Conservation (phyloP, 805 yeast species). For the Starmerella bacillaris region DNA sequence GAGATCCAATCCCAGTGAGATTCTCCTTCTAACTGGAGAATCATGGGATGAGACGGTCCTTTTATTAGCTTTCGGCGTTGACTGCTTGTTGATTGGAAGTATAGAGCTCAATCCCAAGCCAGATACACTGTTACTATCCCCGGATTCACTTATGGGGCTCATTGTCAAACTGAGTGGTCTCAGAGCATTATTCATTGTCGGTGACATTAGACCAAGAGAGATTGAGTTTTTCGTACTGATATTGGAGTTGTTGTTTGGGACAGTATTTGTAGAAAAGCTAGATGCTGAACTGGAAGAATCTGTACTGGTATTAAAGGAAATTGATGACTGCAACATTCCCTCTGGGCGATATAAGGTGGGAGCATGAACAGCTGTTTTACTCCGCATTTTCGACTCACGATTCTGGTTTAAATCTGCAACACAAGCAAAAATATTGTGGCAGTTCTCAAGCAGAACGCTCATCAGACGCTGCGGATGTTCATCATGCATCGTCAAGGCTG, state of each 20-base stretch:
- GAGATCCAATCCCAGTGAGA: no score
- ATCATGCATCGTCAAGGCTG: slow-evolving; percentile 18
- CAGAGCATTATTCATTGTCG: neutral
- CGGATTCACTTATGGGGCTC: neutral
- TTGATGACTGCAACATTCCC: no score
- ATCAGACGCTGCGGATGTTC: slow-evolving; percentile 19
- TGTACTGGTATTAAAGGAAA: no score
- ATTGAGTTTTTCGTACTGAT: no score
- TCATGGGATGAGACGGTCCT: neutral
- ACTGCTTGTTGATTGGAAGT: neutral
- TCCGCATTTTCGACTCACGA: no score
- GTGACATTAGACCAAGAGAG: no score
- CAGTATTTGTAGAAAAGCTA: no score
- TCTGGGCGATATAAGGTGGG: no score
- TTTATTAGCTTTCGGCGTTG: neutral
- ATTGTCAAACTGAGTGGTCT: neutral
- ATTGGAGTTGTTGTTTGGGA: no score
- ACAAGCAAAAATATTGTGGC: slow-evolving; percentile 14
- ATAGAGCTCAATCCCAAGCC: neutral
- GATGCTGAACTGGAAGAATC: no score
- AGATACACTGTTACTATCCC: neutral
- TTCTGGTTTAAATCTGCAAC: neutral
- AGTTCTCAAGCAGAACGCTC: slow-evolving; percentile 15
- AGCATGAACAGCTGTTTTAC: no score
- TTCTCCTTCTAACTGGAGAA: neutral